phyloP scores from a whole-genome alignment of 495 filamentous ascomycete genomes.

The Penicillium antarcticum region DNA sequence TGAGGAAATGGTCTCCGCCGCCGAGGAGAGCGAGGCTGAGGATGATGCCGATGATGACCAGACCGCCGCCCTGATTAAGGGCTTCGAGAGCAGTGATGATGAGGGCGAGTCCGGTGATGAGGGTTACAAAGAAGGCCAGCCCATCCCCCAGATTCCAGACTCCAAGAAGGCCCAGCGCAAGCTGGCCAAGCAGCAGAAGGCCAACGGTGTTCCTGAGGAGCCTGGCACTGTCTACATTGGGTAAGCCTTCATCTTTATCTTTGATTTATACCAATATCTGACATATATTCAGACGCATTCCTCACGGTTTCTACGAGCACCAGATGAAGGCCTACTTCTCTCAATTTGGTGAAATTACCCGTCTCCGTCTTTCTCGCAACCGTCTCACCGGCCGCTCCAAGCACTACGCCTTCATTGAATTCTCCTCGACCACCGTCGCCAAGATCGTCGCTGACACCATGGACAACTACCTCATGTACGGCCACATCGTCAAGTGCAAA shows the following conservation, averaged over 20 bases:
- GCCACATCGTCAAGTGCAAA: constrained; percentile 86
- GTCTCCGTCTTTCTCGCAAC: constrained; percentile 86
- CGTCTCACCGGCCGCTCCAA: constrained; percentile 80
- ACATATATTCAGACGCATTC: constrained; percentile 58
- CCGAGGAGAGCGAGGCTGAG: constrained; percentile 25
- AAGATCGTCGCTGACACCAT: constrained; percentile 89
- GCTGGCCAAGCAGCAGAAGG: constrained; percentile 49
- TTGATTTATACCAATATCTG: constrained; percentile 10
- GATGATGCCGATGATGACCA: constrained; percentile 58
- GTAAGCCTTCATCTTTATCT: constrained; percentile 28
- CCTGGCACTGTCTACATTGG: constrained; percentile 85
- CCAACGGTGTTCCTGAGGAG: constrained; percentile 38
- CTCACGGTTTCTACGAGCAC: constrained; percentile 94
- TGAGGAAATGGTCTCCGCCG: constrained; percentile 22
- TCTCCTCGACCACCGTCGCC: constrained; percentile 71
- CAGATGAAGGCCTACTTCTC: constrained; percentile 92
- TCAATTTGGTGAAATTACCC: constrained; percentile 86
- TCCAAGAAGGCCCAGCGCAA: constrained; percentile 62
- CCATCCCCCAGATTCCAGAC: constrained; percentile 57
- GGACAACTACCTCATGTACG: constrained; percentile 96
- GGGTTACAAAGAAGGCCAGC: constrained; percentile 53
- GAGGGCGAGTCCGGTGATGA: constrained; percentile 52
- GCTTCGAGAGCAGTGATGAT: constrained; percentile 79
- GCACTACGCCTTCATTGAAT: constrained; percentile 94
- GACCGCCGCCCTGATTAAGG: constrained; percentile 65